phyloP scores from a whole-genome alignment of 257 asterid genomes.

The Solanum tacnaense region DNA sequence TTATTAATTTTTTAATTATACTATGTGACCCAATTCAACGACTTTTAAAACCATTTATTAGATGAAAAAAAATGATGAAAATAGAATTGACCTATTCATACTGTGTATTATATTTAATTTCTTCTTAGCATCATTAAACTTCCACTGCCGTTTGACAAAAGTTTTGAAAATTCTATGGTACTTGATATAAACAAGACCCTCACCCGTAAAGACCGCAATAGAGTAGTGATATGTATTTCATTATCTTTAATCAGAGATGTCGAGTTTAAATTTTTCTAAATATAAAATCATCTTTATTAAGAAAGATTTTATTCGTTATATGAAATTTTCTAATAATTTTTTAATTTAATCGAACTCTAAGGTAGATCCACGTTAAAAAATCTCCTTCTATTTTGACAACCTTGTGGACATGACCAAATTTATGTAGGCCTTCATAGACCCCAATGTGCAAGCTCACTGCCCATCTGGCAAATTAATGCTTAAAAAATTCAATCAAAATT shows the following conservation, averaged over 20 bases:
- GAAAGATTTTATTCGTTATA: no score
- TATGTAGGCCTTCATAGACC: not conserved
- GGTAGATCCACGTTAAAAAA: not conserved
- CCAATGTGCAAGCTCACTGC: not conserved
- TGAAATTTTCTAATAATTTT: no score
- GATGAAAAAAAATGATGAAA: not conserved
- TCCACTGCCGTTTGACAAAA: not conserved
- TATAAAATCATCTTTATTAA: no score
- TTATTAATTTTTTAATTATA: not conserved
- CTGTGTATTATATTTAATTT: not conserved
- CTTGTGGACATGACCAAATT: not conserved
- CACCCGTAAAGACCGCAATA: not conserved
- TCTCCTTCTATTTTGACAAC: not conserved
- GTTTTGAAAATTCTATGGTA: not conserved
- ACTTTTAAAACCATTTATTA: not conserved
- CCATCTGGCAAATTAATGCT: not conserved
- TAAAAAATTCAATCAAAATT: not conserved
- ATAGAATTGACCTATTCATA: not conserved
- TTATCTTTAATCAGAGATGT: no score
- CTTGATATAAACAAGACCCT: not conserved
- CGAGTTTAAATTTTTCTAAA: no score
- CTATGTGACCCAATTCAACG: not conserved
- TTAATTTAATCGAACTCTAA: not conserved
- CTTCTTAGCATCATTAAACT: not conserved
- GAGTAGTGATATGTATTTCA: no score